Base-by-base conservation (phyloP, 768 basidiomycete genomes). In the Hortiboletus campestris region DNA sequence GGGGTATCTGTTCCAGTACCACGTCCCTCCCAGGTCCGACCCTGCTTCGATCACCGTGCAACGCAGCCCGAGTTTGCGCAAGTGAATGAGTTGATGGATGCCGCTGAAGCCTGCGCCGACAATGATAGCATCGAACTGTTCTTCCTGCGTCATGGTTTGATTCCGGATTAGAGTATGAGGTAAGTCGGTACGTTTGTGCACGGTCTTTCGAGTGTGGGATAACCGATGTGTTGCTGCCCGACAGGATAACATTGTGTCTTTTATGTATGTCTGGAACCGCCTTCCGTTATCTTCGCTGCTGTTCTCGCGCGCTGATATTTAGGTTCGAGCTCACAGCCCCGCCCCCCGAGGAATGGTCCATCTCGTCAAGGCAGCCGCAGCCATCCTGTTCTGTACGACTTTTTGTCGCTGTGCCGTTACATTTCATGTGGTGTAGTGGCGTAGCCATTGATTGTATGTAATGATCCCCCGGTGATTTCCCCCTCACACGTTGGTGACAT, bases 21-120 rank as follows among this genome's bases (percentile, higher is more conserved):
- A 62, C 1, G 43, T 35, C 11, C 61, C 61, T 19, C 61, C 60
- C 2, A 62, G 38, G n/a, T 58, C 56, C 0, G 61, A 62, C 2
- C 44, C 61, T 16, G 56, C 56, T 0, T 62, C 60, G 42, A 63
- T 43, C 22, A 58, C 17, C 2, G 9, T 43, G 53, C 60, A 63
- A n/a, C 44, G 46, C 43, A 63, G 43, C 4, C 61, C 61, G 5
- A 55, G 44, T 20, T 55, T 4, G 19, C 53, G 47, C 14, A 63
- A 2, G 9, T 40, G 46, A 19, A 63, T 50, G 34, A 63, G 53
- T 1, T 59, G 52, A 20, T 58, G 17, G 6, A 62, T 25, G 10
- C 62, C 61, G 7, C 62, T 54, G 4, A 63, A 63, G 5, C 62
- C 62, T 20, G 45, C 62, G 3, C 62, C 62, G 20, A 63, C 39